These are phyloP conservation scores for Daucus carota DNA, from an alignment of 129 eudicot species.

Conservation along the genomic window DNA sequence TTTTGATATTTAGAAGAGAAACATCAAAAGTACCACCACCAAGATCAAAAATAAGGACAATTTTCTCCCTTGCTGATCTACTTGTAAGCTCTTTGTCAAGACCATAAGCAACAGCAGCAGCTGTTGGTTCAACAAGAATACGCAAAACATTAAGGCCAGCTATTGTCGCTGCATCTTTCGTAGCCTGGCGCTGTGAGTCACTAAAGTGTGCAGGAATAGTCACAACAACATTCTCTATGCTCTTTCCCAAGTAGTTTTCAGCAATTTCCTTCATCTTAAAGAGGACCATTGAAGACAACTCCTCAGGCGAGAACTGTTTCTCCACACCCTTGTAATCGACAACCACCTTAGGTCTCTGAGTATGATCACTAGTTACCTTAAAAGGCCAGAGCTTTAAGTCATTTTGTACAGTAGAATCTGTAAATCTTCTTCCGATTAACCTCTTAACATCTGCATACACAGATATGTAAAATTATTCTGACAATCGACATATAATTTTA, in stretches of 20 bases:
- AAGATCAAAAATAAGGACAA: not conserved
- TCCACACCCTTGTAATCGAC: not conserved
- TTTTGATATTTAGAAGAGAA: not conserved
- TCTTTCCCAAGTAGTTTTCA: not conserved
- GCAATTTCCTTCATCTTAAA: not conserved
- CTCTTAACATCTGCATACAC: not conserved
- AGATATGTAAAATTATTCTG: not conserved
- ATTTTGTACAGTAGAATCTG: not conserved
- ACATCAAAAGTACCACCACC: slow-evolving; percentile 1
- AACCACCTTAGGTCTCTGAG: not conserved
- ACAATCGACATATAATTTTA: no score
- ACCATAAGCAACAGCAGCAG: not conserved
- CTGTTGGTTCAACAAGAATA: not conserved
- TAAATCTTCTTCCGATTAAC: not conserved
- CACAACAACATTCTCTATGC: not conserved
- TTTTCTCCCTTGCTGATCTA: not conserved
- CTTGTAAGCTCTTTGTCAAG: not conserved
- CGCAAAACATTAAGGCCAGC: not conserved
- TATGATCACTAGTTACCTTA: not conserved
- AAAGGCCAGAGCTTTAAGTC: not conserved
- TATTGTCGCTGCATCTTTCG: not conserved
- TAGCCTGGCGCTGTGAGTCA: not conserved
- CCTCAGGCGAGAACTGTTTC: not conserved
- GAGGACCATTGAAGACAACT: not conserved
- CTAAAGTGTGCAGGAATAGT: not conserved